These are phyloP conservation scores for Hysterium pulicare DNA, from an alignment of 2,329 filamentous ascomycete genomes.

Conservation along the genomic window DNA sequence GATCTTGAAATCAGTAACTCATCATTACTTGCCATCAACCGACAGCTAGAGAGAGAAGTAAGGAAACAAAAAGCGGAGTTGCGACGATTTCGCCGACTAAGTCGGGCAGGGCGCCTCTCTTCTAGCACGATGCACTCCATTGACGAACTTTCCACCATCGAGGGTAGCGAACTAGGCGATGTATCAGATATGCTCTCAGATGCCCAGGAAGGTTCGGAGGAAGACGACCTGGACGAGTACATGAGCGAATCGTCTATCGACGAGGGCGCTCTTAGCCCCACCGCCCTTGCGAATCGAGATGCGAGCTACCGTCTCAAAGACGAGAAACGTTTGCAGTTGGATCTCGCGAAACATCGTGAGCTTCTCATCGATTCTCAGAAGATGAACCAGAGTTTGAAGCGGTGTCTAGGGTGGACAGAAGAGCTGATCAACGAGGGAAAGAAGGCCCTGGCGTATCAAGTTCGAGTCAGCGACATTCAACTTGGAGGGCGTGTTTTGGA, in stretches of 20 bases:
- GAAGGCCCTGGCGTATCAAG: constrained; percentile 80
- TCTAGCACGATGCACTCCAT: constrained; percentile 51
- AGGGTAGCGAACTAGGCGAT: constrained; percentile 33
- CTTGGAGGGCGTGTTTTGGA: constrained; percentile 76
- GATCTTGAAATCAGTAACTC: constrained; percentile 97
- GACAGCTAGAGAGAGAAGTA: constrained; percentile 85
- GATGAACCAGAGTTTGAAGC: constrained; percentile 90
- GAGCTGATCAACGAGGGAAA: constrained; percentile 84
- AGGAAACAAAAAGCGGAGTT: constrained; percentile 88
- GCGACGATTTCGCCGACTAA: constrained; percentile 80
- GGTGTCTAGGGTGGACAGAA: constrained; percentile 86
- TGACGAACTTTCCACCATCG: constrained; percentile 31
- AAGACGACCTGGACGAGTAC: constrained; percentile 45
- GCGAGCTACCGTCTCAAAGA: constrained; percentile 65
- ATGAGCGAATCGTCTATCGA: constrained; percentile 51
- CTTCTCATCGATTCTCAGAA: constrained; percentile 86
- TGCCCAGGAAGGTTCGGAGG: constrained; percentile 30
- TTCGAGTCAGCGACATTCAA: constrained; percentile 74
- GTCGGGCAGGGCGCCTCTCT: constrained; percentile 72
- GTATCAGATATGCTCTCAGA: constrained; percentile 37
- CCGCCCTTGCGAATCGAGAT: constrained; percentile 41
- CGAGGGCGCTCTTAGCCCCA: constrained; percentile 44
- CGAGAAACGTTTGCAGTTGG: constrained; percentile 77
- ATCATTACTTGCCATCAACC: constrained; percentile 90
- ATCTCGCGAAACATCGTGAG: constrained; percentile 85